Evolutionary conservation across 495 filamentous ascomycete species (phyloP).

Genomic region (Ramalina peruviana): DNA sequence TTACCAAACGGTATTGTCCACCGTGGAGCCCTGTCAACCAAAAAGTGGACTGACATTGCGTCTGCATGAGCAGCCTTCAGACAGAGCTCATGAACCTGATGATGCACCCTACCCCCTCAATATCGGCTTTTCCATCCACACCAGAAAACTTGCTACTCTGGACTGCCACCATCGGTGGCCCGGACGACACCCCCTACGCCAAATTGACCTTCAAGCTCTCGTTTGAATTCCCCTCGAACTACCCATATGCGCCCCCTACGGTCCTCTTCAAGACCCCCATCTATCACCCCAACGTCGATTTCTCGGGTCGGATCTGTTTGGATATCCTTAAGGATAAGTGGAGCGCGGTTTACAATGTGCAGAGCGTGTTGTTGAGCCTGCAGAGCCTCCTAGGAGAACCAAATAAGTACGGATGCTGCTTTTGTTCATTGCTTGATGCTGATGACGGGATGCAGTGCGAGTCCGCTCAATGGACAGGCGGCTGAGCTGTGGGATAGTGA

Average conservation of each 20-base stretch:
- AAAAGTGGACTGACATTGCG: neutral
- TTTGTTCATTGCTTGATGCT: neutral
- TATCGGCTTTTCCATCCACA: constrained; percentile 85
- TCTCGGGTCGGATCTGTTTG: constrained; percentile 82
- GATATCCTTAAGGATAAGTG: constrained; percentile 98
- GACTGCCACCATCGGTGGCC: constrained; percentile 88
- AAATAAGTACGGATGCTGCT: constrained; percentile 60
- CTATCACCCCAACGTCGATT: constrained; percentile 89
- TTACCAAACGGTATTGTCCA: constrained; percentile 55
- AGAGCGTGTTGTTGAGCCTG: constrained; percentile 80
- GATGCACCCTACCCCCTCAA: constrained; percentile 81
- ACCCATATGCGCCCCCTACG: constrained; percentile 84
- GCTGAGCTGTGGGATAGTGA: constrained; percentile 93
- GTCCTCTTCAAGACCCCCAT: constrained; percentile 90
- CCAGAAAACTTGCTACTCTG: constrained; percentile 84
- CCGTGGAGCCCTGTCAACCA: neutral
- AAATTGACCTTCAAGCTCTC: constrained; percentile 84
- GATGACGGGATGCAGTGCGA: constrained; percentile 43
- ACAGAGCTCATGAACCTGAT: constrained; percentile 96
- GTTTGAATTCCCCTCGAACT: constrained; percentile 81
- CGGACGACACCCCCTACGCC: constrained; percentile 81
- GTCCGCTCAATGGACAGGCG: constrained; percentile 89
- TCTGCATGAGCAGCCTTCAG: constrained; percentile 51
- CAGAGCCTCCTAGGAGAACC: constrained; percentile 94
- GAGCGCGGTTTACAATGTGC: constrained; percentile 89